A percentile compares a stretch with the other conserved stretches of the same genome.
Conservation (phyloP, 345 rosid species). For the Lepidium aucheri region DNA sequence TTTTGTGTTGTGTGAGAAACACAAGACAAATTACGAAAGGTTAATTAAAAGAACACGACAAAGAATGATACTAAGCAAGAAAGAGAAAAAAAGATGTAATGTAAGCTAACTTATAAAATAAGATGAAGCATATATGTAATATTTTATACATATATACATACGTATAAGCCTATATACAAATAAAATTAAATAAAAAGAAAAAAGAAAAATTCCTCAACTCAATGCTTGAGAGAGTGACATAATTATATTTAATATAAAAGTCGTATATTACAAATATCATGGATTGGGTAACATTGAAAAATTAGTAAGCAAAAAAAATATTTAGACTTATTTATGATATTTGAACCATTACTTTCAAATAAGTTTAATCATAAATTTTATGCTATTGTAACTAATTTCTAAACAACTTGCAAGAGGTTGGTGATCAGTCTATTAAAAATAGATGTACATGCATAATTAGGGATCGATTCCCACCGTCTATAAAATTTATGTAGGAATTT, state of each 20-base stretch:
- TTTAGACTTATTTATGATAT: too few species aligned
- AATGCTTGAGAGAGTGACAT: constrained; percentile 3
- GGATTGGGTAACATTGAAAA: too few species aligned
- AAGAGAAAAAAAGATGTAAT: constrained; percentile 25
- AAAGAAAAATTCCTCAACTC: neutral
- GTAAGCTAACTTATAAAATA: constrained; percentile 24
- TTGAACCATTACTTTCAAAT: too few species aligned
- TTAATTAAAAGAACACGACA: constrained; percentile 31
- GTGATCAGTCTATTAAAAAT: too few species aligned
- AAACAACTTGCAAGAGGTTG: too few species aligned
- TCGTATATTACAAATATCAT: neutral
- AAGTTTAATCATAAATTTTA: too few species aligned
- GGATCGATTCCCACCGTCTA: too few species aligned
- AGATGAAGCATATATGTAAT: constrained; percentile 10
- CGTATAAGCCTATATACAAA: neutral
- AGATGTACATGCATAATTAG: too few species aligned
- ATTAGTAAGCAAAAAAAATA: too few species aligned
- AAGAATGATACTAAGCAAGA: constrained; percentile 25
- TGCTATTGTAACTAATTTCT: too few species aligned
- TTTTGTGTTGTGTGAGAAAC: constrained; percentile 26
- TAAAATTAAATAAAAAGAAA: neutral
- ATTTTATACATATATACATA: neutral
- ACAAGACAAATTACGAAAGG: constrained; percentile 18
- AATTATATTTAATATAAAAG: neutral
- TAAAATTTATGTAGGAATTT: too few species aligned